These are phyloP conservation scores for Curvularia hawaiiensis DNA, from an alignment of 2,329 filamentous ascomycete genomes.

Conservation along the genomic window DNA sequence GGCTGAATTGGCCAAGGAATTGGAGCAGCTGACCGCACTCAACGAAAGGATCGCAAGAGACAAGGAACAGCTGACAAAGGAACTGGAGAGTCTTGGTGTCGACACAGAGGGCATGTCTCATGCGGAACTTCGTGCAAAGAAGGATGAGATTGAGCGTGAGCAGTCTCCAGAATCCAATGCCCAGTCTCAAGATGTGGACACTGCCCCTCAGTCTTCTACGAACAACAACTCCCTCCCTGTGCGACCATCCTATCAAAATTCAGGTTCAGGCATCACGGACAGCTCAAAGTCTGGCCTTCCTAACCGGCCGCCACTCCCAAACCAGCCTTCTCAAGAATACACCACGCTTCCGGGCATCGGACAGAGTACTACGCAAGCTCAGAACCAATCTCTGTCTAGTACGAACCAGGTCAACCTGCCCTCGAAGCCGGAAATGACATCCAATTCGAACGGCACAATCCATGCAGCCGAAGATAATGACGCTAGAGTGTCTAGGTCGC, in stretches of 20 bases:
- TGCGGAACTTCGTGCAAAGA: conserved; percentile 52
- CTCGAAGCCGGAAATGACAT: background rate
- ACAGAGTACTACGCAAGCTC: background rate
- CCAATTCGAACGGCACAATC: background rate
- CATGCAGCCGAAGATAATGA: background rate
- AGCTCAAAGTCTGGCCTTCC: background rate
- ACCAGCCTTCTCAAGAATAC: conserved; percentile 5
- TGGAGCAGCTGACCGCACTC: conserved; percentile 49
- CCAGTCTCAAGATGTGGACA: background rate
- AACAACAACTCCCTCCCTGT: background rate
- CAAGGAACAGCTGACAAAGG: conserved; percentile 52
- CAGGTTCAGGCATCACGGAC: background rate
- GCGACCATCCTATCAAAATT: background rate
- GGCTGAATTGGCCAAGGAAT: conserved; percentile 51
- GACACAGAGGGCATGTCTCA: conserved; percentile 55
- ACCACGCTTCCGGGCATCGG: conserved; percentile 25
- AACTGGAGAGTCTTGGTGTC: conserved; percentile 55
- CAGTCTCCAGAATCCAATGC: conserved; percentile 17
- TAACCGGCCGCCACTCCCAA: background rate
- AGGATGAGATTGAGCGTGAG: conserved; percentile 45
- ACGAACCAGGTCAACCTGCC: background rate
- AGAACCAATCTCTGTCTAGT: background rate
- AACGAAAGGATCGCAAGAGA: conserved; percentile 49
- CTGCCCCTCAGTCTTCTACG: background rate
- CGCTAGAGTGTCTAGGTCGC: conserved; percentile 1